phyloP scores from a whole-genome alignment of 2,329 filamentous ascomycete species.

The Hortaea sp. region DNA sequence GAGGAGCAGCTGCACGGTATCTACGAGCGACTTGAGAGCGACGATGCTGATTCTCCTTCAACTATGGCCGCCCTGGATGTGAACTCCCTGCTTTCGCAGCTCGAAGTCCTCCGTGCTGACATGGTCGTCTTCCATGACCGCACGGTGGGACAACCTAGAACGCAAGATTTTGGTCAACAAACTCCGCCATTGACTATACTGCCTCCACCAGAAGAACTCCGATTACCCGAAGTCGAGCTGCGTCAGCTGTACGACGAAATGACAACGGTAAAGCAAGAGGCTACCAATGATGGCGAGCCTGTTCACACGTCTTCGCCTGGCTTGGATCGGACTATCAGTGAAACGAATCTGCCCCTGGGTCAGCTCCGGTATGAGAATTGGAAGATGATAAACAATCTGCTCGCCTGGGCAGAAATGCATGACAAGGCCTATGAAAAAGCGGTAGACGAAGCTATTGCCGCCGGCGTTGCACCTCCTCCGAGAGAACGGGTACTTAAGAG shows the following conservation, averaged over 20 bases:
- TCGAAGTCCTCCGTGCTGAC: conserved; percentile 15
- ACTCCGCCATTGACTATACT: conserved; percentile 29
- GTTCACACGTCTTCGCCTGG: background rate
- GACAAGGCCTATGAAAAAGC: conserved; percentile 15
- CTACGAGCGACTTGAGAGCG: background rate
- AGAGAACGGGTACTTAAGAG: conserved; percentile 3
- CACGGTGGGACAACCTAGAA: conserved; percentile 7
- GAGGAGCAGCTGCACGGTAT: background rate
- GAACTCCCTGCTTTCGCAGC: conserved; percentile 1
- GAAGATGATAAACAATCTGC: conserved; percentile 37
- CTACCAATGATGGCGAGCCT: background rate
- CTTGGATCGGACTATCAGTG: conserved; percentile 1
- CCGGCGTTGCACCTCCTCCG: conserved; percentile 12
- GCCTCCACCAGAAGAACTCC: conserved; percentile 9
- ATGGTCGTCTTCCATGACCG: conserved; percentile 14
- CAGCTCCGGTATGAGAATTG: conserved; percentile 42
- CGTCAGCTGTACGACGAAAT: conserved; percentile 35
- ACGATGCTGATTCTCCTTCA: background rate
- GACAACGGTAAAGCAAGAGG: conserved; percentile 26
- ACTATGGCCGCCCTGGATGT: background rate
- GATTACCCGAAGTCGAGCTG: conserved; percentile 20
- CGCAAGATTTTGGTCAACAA: conserved; percentile 26
- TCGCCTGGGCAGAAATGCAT: conserved; percentile 23
- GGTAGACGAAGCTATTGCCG: conserved; percentile 20
- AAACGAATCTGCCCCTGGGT: conserved; percentile 28